A percentile compares a stretch with the other conserved stretches of the same genome.
phyloP scores from a whole-genome alignment of 78 protist genomes.

The Dictyostelium firmibasis region DNA sequence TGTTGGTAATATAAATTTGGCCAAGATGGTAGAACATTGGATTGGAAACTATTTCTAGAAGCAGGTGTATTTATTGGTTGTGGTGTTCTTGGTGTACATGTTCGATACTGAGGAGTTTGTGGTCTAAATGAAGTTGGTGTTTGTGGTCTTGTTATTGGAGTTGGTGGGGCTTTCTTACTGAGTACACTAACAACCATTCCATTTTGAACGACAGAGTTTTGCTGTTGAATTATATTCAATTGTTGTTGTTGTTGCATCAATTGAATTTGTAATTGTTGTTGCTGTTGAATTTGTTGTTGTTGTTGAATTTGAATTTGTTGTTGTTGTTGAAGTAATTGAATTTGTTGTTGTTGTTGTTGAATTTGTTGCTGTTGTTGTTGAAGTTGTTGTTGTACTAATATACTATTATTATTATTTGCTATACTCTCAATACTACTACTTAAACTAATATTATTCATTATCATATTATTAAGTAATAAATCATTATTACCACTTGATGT shows the following conservation, averaged over 20 bases:
- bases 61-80: constrained; percentile 3
- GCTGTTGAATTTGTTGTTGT: constrained; percentile 25
- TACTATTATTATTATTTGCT: not conserved
- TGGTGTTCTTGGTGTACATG: not conserved
- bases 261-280: not conserved
- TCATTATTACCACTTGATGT: constrained; percentile 1
- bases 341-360: constrained; percentile 2
- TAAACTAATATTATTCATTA: not conserved
- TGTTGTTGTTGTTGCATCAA: not conserved
- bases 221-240: not conserved
- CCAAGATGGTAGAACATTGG: constrained; percentile 1
- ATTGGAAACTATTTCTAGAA: not conserved
- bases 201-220: not conserved
- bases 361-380: constrained; percentile 37
- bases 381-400: not conserved
- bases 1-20: constrained; percentile 15
- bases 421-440: not conserved
- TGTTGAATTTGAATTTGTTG: constrained; percentile 33
- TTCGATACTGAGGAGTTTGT: constrained; percentile 17
- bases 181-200: not conserved
- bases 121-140: constrained; percentile 26
- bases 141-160: not conserved
- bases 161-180: not conserved
- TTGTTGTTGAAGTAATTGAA: constrained; percentile 7
- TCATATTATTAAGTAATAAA: not conserved